Conservation (phyloP, 129 eudicot genomes). For the Artemisia annua region DNA sequence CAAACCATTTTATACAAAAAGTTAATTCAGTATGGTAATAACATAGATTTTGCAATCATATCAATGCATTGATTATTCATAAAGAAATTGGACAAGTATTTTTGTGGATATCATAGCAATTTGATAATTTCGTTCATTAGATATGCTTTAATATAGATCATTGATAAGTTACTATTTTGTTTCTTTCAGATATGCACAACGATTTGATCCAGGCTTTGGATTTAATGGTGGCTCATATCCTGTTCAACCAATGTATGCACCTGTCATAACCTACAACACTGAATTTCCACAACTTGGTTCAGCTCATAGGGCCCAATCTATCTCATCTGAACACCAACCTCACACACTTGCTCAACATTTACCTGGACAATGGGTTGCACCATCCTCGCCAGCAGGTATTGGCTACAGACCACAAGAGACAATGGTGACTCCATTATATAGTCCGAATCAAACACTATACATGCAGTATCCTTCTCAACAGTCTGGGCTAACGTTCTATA, state of each 20-base stretch:
- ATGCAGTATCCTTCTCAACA: conserved; percentile 73
- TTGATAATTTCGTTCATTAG: not conserved
- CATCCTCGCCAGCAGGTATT: conserved; percentile 64
- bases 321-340: conserved; percentile 63
- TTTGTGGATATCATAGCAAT: not conserved
- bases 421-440: conserved; percentile 52
- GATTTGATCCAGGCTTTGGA: conserved; percentile 98
- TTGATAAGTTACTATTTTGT: conserved; percentile 7
- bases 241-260: conserved; percentile 86
- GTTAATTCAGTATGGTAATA: not conserved
- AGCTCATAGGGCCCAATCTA: conserved; percentile 53
- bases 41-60: not conserved
- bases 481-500: conserved; percentile 66
- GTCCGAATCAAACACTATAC: conserved; percentile 56
- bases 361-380: conserved; percentile 72
- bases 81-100: not conserved
- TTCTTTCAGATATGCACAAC: conserved; percentile 71
- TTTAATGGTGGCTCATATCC: conserved; percentile 72
- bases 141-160: not conserved
- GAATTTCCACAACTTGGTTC: conserved; percentile 96
- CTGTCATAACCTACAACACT: conserved; percentile 83
- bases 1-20: not conserved
- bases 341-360: conserved; percentile 67
- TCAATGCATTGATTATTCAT: not conserved
- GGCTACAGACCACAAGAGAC: conserved; percentile 72